phyloP scores from a whole-genome alignment of 768 basidiomycete genomes.

The Rhizopogon rudus region DNA sequence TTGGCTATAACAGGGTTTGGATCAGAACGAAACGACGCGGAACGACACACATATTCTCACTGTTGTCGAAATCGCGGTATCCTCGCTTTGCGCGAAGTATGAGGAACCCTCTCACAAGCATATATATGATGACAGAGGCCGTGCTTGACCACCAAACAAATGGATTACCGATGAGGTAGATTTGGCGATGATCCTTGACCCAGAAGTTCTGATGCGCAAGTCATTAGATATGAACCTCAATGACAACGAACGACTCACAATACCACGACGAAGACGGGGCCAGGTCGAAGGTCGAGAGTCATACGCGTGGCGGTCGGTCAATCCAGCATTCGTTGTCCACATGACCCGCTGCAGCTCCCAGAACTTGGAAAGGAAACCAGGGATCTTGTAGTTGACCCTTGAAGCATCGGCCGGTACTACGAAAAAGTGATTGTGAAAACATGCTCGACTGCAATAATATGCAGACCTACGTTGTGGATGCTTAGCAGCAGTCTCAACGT shows the following conservation, averaged over 20 bases:
- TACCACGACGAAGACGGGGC: slow-evolving; percentile 90
- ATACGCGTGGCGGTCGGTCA: slow-evolving; percentile 92
- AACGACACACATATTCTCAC: slow-evolving; percentile 40
- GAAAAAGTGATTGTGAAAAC: neutral
- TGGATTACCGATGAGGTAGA: slow-evolving; percentile 94
- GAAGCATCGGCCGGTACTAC: slow-evolving; percentile 66
- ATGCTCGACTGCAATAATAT: neutral
- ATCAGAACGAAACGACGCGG: neutral
- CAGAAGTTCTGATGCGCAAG: slow-evolving; percentile 76
- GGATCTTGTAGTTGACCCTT: slow-evolving; percentile 88
- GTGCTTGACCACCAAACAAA: slow-evolving; percentile 90
- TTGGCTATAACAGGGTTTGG: slow-evolving; percentile 49
- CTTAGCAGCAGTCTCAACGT: slow-evolving; percentile 70
- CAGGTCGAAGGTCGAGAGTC: slow-evolving; percentile 92
- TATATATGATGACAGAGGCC: slow-evolving; percentile 62
- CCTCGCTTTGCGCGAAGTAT: slow-evolving; percentile 89
- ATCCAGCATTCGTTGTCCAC: slow-evolving; percentile 95
- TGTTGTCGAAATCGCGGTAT: slow-evolving; percentile 86
- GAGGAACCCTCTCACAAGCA: slow-evolving; percentile 67
- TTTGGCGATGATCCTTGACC: slow-evolving; percentile 94
- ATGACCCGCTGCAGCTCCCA: slow-evolving; percentile 88
- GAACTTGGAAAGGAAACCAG: slow-evolving; percentile 89
- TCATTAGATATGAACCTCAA: slow-evolving; percentile 2
- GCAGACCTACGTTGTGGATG: slow-evolving; percentile 61
- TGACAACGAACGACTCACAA: slow-evolving; percentile 51